Percentiles rank a stretch among this genome's conserved stretches.
Evolutionary conservation across 441 rosid species (phyloP).

Genomic region (Populus hybrid): DNA sequence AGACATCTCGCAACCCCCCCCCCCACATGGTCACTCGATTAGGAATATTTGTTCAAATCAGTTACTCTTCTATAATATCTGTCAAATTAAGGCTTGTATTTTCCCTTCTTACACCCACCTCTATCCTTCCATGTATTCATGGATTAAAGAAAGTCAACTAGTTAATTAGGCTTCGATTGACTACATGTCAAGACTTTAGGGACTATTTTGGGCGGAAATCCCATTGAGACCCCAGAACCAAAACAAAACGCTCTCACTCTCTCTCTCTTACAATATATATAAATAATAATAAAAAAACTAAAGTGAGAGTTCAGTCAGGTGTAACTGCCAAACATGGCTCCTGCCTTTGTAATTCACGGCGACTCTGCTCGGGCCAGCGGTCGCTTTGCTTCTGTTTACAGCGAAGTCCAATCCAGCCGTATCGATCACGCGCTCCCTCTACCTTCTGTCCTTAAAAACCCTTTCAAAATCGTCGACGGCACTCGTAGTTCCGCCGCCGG

Average conservation of each 20-base stretch:
- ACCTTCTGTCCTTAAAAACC: conserved; percentile 69
- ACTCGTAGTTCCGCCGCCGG: conserved; percentile 92
- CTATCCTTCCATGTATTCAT: neutral
- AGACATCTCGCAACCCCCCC: neutral
- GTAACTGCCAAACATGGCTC: conserved; percentile 42
- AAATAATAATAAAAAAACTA: neutral
- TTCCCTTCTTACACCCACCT: neutral
- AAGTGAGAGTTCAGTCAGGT: neutral
- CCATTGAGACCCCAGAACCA: neutral
- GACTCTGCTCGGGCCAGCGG: conserved; percentile 36
- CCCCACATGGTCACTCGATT: neutral
- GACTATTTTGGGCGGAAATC: neutral
- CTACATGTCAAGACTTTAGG: neutral
- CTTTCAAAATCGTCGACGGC: conserved; percentile 81
- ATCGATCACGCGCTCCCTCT: conserved; percentile 75
- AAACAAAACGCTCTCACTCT: neutral
- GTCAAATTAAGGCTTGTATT: neutral
- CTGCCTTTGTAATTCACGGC: conserved; percentile 47
- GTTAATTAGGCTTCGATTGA: neutral
- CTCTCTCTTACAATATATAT: neutral
- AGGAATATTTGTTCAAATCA: neutral
- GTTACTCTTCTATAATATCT: neutral
- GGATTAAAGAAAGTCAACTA: no score
- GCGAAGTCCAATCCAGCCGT: conserved; percentile 83
- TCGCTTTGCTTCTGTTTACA: conserved; percentile 75